Base-by-base conservation (phyloP, 306 rosid species). In the Pyrus bretschneideri region DNA sequence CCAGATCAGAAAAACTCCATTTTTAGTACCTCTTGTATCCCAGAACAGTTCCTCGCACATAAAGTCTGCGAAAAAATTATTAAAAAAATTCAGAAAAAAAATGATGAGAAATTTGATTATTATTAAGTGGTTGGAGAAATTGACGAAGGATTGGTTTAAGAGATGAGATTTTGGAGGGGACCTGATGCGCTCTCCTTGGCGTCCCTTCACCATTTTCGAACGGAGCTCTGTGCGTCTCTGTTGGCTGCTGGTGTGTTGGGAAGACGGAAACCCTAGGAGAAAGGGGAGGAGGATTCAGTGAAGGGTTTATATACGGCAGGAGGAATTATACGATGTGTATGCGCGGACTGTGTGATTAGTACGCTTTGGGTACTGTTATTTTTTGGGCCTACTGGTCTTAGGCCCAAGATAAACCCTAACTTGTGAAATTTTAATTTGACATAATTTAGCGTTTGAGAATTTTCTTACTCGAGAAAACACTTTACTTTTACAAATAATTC, bases 101-200 rank as follows among this genome's bases (percentile, higher is more conserved):
- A 74, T n/a, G 57, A 4, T 22, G 44, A 4, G 63, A 52, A 65
- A 1, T 42, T 45, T 4, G 15, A 13, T 33, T 15, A 22, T 30
- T 22, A 6, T 8, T 17, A 18, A 33, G 2, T 1, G 10, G 69
- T 25, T 66, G 25, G 51, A 57, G 9, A 49, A n/a, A 61, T 45
- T 25, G 23, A 25, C 5, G 30, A 33, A 30, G 62, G 44, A 51
- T 51, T 11, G 13, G n/a, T n/a, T 4, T 63, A 1, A 1, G 46
- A 27, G 23, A 45, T 33, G 13, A 9, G n/a, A 3, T 70, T 57
- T 35, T 13, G 11, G 25, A 3, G 9, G 21, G 23, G 51, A 91
- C 97, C 95, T 89, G 62, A 89, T 81, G 42, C 97, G 87, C 72
- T 92, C 97, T 84, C 97, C 97, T 70, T 89, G 86, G 51, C 95